Base-by-base conservation (phyloP, 768 basidiomycete genomes). In the Amanita jacksonii region DNA sequence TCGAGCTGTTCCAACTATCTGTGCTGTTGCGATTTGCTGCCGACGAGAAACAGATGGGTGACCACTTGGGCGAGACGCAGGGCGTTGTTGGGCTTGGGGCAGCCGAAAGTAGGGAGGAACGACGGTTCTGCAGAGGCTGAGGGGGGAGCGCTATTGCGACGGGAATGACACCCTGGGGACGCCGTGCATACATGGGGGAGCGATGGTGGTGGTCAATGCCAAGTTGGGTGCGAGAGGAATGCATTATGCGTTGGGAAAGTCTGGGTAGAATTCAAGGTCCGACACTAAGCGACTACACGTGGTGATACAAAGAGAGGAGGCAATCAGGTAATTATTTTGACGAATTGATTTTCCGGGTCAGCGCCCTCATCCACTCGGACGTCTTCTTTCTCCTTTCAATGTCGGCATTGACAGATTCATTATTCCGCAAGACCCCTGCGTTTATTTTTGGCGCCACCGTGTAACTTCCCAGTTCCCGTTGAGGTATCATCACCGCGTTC, bases 1-100 rank as follows among this genome's bases (percentile, higher is more conserved):
- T 86, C 16, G 86, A 88, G 54, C 82, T 85, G 60, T 81, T 84
- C 85, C 85, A 87, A 59, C 85, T 87, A 60, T 86, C 83, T 1
- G 80, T 79, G 60, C 84, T 86, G 60, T 79, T 81, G 51, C 85
- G 66, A 63, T 79, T 70, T 47, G 63, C 46, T 16, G 67, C 58
- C 1, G 70, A 54, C 3, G 69, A 57, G 45, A 79, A 71, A 48
- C 81, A 60, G 45, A 78, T 62, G 45, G 77, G 68, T 2, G 76
- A 69, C 41, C 71, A 69, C 50, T 57, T 57, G 23, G 79, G 76
- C 3, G 79, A 77, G 50, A 68, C 68, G 54, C 70, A 72, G 0
- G 81, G 86, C 0, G 86, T 84, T 42, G 69, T 77, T 0, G 77
- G 78, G 0, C 73, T 65, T 10, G 69, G 63, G 50, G 56, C 60